Conservation (phyloP, 1,284 basidiomycete species). For the Ganoderma boninense region DNA sequence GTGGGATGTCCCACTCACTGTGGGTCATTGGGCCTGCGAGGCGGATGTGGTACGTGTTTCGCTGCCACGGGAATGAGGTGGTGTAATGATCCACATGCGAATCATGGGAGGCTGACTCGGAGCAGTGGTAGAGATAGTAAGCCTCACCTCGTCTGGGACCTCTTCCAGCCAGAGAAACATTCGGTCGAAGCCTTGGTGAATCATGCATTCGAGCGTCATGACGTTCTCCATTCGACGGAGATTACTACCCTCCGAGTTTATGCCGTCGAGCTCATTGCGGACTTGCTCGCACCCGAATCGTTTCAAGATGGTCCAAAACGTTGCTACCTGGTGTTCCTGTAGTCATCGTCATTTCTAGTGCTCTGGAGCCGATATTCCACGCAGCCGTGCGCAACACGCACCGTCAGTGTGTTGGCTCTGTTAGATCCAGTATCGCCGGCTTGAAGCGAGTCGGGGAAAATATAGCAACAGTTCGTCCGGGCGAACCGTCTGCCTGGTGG, state of each 20-base stretch:
- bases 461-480: neutral
- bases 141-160: constrained; percentile 12
- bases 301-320: neutral
- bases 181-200: constrained; percentile 37
- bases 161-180: constrained; percentile 42
- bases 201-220: constrained; percentile 36
- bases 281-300: neutral
- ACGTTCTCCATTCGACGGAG: constrained; percentile 44
- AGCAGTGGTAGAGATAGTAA: neutral
- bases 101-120: neutral
- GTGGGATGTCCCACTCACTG: neutral
- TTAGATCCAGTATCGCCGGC: neutral
- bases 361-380: neutral
- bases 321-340: neutral
- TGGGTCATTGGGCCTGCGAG: neutral
- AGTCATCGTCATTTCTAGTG: neutral
- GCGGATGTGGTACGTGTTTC: neutral
- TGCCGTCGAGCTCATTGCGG: neutral
- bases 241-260: too few species aligned
- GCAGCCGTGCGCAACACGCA: neutral
- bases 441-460: neutral
- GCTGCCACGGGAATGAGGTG: neutral
- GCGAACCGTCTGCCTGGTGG: neutral
- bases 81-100: too few species aligned
- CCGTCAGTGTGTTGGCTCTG: neutral